phyloP scores from a whole-genome alignment of 2,329 filamentous ascomycete genomes.

The Botrytis porri region DNA sequence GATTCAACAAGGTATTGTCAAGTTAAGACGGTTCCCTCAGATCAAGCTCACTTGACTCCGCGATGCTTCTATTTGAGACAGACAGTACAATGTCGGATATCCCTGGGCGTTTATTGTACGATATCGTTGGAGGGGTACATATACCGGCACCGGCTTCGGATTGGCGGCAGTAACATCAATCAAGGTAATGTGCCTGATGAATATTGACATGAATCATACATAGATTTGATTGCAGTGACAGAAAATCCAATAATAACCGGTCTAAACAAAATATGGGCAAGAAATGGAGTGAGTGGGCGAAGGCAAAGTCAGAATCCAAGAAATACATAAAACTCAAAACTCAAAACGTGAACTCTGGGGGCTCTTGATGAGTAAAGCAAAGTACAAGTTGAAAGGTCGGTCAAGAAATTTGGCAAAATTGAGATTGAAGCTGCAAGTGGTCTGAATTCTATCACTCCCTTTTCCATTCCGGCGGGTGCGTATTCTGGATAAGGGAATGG shows the following conservation, averaged over 20 bases:
- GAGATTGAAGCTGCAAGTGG: constrained; percentile 12
- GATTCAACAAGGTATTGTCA: neutral
- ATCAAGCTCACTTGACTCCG: constrained; percentile 5
- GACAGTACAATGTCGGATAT: neutral
- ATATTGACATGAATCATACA: constrained; percentile 5
- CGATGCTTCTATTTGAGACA: constrained; percentile 13
- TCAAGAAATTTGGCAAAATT: neutral
- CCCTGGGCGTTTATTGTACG: constrained; percentile 10
- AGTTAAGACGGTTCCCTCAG: neutral
- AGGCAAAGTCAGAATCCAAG: neutral
- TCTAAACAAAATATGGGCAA: neutral
- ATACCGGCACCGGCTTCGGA: constrained; percentile 5
- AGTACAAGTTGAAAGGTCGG: neutral
- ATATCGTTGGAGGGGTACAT: constrained; percentile 17
- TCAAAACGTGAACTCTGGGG: neutral
- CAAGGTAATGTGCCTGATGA: neutral
- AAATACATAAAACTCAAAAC: constrained; percentile 1
- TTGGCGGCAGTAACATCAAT: constrained; percentile 14
- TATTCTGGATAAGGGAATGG: neutral
- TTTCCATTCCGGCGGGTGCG: constrained; percentile 15
- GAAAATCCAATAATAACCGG: neutral
- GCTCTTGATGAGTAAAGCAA: neutral
- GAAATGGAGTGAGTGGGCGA: neutral
- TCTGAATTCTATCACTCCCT: constrained; percentile 15
- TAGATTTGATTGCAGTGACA: neutral